Percentiles rank a stretch among this genome's conserved stretches.
Conservation (phyloP, 345 rosid genomes). For the Alliaria petiolata region DNA sequence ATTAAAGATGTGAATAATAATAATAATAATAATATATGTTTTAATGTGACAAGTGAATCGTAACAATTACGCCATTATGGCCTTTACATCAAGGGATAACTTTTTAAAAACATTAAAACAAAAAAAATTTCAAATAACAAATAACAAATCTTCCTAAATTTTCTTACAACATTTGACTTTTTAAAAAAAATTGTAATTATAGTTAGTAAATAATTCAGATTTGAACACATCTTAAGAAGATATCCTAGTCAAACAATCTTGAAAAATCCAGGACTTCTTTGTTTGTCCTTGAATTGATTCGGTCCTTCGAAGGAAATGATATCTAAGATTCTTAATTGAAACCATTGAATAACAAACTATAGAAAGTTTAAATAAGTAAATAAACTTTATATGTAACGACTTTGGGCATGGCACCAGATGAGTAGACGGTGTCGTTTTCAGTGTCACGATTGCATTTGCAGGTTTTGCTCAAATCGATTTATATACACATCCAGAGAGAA, state of each 20-base stretch:
- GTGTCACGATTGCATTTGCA: not conserved
- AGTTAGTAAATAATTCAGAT: slow-evolving; percentile 1
- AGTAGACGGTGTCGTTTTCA: not conserved
- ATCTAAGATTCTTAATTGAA: not conserved
- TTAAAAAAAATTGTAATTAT: not conserved
- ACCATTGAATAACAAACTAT: not conserved
- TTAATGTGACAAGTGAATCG: slow-evolving; percentile 14
- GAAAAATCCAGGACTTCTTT: not conserved
- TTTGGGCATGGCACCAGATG: not conserved
- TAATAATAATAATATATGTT: too few species aligned
- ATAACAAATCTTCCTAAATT: not conserved
- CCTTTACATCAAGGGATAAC: not conserved
- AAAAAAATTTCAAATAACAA: not conserved
- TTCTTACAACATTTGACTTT: not conserved
- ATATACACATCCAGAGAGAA: too few species aligned
- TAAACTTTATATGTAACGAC: too few species aligned
- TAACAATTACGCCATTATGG: slow-evolving; percentile 26
- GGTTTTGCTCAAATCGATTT: not conserved
- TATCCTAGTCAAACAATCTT: slow-evolving; percentile 4
- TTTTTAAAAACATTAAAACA: not conserved
- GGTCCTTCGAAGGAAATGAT: not conserved
- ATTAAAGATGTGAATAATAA: not conserved
- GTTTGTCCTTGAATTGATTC: not conserved
- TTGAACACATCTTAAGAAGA: not conserved
- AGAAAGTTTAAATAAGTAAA: not conserved